A percentile compares a stretch with the other conserved stretches of the same genome.
phyloP scores from a whole-genome alignment of 139 green algal species.

The Deuterostichococcus epilithicus region DNA sequence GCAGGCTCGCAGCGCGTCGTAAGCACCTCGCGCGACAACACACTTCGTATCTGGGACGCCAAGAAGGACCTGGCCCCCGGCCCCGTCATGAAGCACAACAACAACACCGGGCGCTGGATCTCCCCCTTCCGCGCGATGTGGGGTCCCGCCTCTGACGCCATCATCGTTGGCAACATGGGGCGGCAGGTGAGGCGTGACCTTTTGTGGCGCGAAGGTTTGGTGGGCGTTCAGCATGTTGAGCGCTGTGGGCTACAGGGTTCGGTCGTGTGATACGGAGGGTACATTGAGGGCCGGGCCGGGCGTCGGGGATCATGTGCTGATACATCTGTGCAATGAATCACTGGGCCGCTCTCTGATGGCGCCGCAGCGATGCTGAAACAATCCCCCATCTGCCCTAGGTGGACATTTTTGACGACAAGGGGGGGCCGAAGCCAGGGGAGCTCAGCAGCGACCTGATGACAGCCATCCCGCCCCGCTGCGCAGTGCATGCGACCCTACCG shows the following conservation, averaged over 20 bases:
- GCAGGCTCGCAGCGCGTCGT: conserved; percentile 50
- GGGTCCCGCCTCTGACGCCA: conserved; percentile 22
- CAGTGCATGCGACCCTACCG: conserved; percentile 31
- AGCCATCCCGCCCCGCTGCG: conserved; percentile 47
- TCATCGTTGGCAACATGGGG: conserved; percentile 54
- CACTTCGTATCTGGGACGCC: conserved; percentile 57
- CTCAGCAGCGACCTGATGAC: conserved; percentile 47
- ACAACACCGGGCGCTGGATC: conserved; percentile 61
- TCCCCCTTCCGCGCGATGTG: conserved; percentile 42
- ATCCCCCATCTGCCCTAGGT: conserved; percentile 15
- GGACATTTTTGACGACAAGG: conserved; percentile 31
- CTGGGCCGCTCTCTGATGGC: no score
- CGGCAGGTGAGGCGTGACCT: conserved; percentile 15
- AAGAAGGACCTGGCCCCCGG: conserved; percentile 15
- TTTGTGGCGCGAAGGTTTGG: no score
- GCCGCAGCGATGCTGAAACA: no score
- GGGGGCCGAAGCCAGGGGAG: conserved; percentile 12
- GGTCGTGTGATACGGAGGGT: no score
- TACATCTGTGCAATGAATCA: no score
- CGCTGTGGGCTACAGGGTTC: no score
- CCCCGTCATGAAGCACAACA: conserved; percentile 49
- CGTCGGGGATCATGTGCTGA: no score
- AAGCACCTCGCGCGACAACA: conserved; percentile 64
- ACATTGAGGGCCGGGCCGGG: no score
- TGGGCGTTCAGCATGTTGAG: no score